phyloP scores from a whole-genome alignment of 2,329 filamentous ascomycete species.

The Emergomyces orientalis region DNA sequence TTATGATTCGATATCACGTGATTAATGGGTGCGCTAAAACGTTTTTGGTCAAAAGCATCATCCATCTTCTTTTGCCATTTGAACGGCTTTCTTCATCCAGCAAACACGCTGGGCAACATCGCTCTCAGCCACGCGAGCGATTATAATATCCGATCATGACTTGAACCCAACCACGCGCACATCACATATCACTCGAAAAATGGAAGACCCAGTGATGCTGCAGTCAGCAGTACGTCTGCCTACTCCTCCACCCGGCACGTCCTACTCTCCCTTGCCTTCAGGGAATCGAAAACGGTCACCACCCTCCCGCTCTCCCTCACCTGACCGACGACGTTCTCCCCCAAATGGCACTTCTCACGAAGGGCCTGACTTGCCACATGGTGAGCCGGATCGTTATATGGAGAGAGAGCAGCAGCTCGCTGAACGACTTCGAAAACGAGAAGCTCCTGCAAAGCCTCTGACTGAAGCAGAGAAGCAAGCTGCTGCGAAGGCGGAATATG shows the following conservation, averaged over 20 bases:
- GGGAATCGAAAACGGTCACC: slow-evolving; percentile 50
- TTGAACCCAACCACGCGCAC: not conserved
- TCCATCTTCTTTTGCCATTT: not conserved
- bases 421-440: slow-evolving; percentile 44
- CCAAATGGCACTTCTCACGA: slow-evolving; percentile 29
- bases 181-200: slow-evolving; percentile 18
- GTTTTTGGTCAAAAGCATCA: not conserved
- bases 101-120: slow-evolving; percentile 1
- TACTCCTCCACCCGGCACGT: slow-evolving; percentile 44
- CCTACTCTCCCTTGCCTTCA: slow-evolving; percentile 41
- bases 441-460: slow-evolving; percentile 43
- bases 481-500: slow-evolving; percentile 82
- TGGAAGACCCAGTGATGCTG: slow-evolving; percentile 40
- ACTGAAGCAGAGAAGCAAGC: slow-evolving; percentile 78
- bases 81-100: not conserved
- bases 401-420: slow-evolving; percentile 43
- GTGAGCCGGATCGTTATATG: slow-evolving; percentile 42
- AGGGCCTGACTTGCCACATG: slow-evolving; percentile 37
- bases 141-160: not conserved
- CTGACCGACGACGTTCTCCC: slow-evolving; percentile 42
- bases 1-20: not conserved
- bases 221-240: slow-evolving; percentile 52
- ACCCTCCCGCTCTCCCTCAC: slow-evolving; percentile 45
- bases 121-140: not conserved
- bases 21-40: not conserved